These are phyloP conservation scores for Metschnikowia chrysomelidarum DNA, from an alignment of 805 yeast genomes.

Conservation along the genomic window DNA sequence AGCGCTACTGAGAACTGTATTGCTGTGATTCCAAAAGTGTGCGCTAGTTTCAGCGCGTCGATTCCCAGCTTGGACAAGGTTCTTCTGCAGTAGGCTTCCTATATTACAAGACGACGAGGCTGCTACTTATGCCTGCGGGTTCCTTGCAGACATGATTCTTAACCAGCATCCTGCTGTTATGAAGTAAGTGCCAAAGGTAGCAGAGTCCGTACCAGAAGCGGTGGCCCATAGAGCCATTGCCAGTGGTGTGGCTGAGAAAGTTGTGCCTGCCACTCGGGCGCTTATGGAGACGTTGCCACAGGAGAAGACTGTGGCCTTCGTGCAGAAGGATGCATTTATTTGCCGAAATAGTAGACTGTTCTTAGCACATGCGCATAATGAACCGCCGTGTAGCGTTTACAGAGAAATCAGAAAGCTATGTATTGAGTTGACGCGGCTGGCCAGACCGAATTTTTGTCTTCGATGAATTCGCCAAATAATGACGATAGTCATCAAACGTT, in stretches of 20 bases:
- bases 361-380: no score
- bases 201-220: conserved; percentile 73
- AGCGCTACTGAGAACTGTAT: conserved; percentile 85
- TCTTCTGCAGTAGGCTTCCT: conserved; percentile 81
- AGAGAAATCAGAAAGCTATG: no score
- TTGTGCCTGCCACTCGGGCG: conserved; percentile 60
- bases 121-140: conserved; percentile 79
- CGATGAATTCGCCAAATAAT: no score
- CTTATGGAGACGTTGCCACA: conserved; percentile 66
- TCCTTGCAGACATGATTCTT: conserved; percentile 69
- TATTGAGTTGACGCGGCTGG: no score
- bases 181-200: conserved; percentile 55
- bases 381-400: no score
- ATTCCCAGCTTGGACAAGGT: conserved; percentile 64
- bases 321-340: no score
- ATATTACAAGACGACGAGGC: conserved; percentile 82
- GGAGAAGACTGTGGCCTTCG: conserved; percentile 60
- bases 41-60: conserved; percentile 57
- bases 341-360: no score
- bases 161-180: conserved; percentile 57
- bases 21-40: conserved; percentile 79
- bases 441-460: no score
- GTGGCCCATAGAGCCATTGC: conserved; percentile 61
- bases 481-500: no score
- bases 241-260: conserved; percentile 70